Percentiles rank a stretch among this genome's conserved stretches.
Evolutionary conservation across 1,139 yeast genomes (phyloP).

Genomic region (Nakaseomyces uthaithaninus): DNA sequence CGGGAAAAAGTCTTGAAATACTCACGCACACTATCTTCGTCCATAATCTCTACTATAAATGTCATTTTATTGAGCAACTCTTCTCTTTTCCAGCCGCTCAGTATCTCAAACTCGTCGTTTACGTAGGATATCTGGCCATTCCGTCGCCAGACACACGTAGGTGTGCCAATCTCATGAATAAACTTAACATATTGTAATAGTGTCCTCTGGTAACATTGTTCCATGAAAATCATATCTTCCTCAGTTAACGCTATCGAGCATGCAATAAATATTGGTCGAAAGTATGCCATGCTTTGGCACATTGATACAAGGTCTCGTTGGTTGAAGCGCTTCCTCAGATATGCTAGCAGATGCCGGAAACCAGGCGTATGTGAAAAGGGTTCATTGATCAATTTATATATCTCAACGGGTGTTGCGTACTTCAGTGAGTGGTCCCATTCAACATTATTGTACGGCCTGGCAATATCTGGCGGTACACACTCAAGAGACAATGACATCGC

Average conservation of each 20-base stretch:
- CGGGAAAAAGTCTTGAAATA: constrained; percentile 79
- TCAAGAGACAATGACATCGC: constrained; percentile 25
- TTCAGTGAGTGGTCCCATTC: constrained; percentile 33
- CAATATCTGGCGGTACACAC: constrained; percentile 19
- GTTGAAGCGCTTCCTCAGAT: constrained; percentile 63
- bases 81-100: constrained; percentile 82
- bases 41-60: constrained; percentile 83
- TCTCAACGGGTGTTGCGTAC: constrained; percentile 67
- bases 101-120: constrained; percentile 80
- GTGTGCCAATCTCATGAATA: constrained; percentile 80
- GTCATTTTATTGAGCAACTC: constrained; percentile 56
- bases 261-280: constrained; percentile 87
- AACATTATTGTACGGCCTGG: constrained; percentile 17
- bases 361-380: constrained; percentile 91
- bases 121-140: constrained; percentile 94
- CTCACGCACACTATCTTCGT: constrained; percentile 77
- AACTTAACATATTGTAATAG: constrained; percentile 80
- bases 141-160: constrained; percentile 90
- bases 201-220: constrained; percentile 90
- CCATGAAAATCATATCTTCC: constrained; percentile 90
- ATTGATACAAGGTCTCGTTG: constrained; percentile 65
- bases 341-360: constrained; percentile 71
- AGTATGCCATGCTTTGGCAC: constrained; percentile 83
- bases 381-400: constrained; percentile 60
- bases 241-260: constrained; percentile 82